phyloP scores from a whole-genome alignment of 2,329 filamentous ascomycete species.

The Exophiala mesophila region DNA sequence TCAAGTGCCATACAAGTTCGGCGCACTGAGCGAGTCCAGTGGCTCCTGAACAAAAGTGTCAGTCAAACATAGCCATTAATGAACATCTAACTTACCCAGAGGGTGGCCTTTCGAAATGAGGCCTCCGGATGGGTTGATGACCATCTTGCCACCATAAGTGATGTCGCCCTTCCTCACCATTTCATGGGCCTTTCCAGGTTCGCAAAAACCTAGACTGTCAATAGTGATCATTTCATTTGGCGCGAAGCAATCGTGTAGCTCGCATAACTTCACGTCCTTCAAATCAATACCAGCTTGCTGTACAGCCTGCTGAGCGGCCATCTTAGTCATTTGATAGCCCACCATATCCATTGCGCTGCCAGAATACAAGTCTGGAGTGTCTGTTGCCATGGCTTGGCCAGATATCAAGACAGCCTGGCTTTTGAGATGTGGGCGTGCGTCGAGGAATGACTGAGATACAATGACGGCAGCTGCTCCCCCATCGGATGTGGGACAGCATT shows the following conservation, averaged over 20 bases:
- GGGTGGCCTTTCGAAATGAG: slow-evolving; percentile 95
- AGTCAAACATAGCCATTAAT: not conserved
- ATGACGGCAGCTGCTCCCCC: slow-evolving; percentile 83
- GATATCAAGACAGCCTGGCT: slow-evolving; percentile 81
- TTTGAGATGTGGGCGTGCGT: slow-evolving; percentile 75
- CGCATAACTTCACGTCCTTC: slow-evolving; percentile 74
- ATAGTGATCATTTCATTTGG: slow-evolving; percentile 90
- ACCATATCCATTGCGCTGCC: slow-evolving; percentile 78
- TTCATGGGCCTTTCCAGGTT: slow-evolving; percentile 80
- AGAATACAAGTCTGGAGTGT: slow-evolving; percentile 73
- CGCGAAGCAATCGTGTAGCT: slow-evolving; percentile 97
- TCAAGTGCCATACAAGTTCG: slow-evolving; percentile 89
- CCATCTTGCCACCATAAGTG: slow-evolving; percentile 74
- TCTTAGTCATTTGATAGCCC: slow-evolving; percentile 77
- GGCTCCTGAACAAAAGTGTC: slow-evolving; percentile 41
- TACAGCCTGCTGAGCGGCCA: slow-evolving; percentile 65
- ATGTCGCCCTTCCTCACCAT: slow-evolving; percentile 82
- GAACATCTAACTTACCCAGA: slow-evolving; percentile 52
- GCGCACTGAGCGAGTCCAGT: slow-evolving; percentile 94
- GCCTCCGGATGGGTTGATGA: slow-evolving; percentile 89
- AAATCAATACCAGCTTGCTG: slow-evolving; percentile 64
- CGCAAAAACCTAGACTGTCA: slow-evolving; percentile 74
- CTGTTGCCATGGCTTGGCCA: slow-evolving; percentile 81
- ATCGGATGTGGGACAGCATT: slow-evolving; percentile 94
- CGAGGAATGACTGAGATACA: slow-evolving; percentile 82